Evolutionary conservation across 371 early-diverging fungal species (phyloP), one percentile per base, ranked within the genome.

Genomic region (Saksenaea vasiformis): DNA sequence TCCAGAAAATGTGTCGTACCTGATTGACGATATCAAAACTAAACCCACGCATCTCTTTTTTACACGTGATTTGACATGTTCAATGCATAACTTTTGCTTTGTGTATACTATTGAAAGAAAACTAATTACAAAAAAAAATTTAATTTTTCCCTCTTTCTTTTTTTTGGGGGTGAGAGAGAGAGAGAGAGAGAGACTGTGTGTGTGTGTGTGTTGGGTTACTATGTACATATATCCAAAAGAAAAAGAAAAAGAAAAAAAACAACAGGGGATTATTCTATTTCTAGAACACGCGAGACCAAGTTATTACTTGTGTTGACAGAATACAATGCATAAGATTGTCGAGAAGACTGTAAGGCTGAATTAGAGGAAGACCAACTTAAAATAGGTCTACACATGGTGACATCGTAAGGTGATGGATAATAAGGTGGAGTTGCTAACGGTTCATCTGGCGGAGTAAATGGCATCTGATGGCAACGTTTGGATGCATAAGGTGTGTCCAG

Each of bases 241-340:
- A 2, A 55, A 17, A 28, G 7, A 15, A 28, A 34, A 28, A 55
- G n/a, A 31, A 35, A 31, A 35, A 26, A 5, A 56, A 35, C n/a
- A 14, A 3, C 0, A 35, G 41, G 41, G 17, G 39, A 26, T 44
- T 39, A 58, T 60, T 60, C 60, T 60, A 41, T 44, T 60, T 60
- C 60, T 44, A 60, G 34, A 43, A 60, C 43, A 28, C 43, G 60
- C n/a, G 31, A 43, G 44, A 31, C 43, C 36, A 55, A 55, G 55
- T 34, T 35, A 28, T 55, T 55, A 43, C 15, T 37, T 11, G 27
- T 26, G 60, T 38, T 60, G 43, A n/a, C 19, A 43, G 31, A 31
- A 17, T 43, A 60, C 28, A 31, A 44, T 44, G 41, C 43, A 43
- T 28, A 60, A 17, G 26, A 43, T 26, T 37, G 60, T 44, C 51